Base-by-base conservation (phyloP, 2,329 filamentous ascomycete species). In the Sporothrix phasma region DNA sequence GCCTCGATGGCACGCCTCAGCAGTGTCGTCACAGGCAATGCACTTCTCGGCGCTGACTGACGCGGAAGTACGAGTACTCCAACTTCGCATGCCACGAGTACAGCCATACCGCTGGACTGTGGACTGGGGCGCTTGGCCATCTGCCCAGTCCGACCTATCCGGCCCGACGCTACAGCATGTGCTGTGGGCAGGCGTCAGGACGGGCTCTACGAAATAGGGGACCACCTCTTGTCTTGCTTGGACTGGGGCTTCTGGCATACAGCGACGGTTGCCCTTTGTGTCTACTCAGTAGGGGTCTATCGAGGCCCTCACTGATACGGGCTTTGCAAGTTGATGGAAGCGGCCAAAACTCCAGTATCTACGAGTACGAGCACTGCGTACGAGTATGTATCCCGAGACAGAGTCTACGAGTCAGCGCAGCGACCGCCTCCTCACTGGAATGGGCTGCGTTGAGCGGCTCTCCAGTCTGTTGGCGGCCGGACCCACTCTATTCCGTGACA, bases 41-140 rank as follows among this genome's bases (percentile, higher is more conserved):
- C 41, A 61, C 7, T 26, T 29, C 43, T 47, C 54, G 41, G 58
- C 58, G 58, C 43, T 61, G 58, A 61, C 58, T 61, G 43, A 61
- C 58, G 59, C 43, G 45, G n/a, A 22, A 29, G 17, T 22, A 24
- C n/a, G 37, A n/a, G 6, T n/a, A n/a, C n/a, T n/a, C n/a, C n/a
- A n/a, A n/a, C n/a, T n/a, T n/a, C n/a, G n/a, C n/a, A n/a, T n/a
- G n/a, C n/a, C n/a, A n/a, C n/a, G n/a, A n/a, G n/a, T n/a, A n/a
- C n/a, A n/a, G n/a, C n/a, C 34, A 17, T 58, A 2, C 39, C 39
- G 56, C 56, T 41, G 56, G 39, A 59, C 24, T 59, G 24, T 41
- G 56, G 39, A 59, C 24, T 59, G 24, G 56, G 15, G 43, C 19
- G 26, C 53, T 26, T 58, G 41, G 15, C 17, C 41, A 10, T n/a